These are phyloP conservation scores for Yamadazyma philogaea DNA, from an alignment of 805 yeast species.

Conservation along the genomic window DNA sequence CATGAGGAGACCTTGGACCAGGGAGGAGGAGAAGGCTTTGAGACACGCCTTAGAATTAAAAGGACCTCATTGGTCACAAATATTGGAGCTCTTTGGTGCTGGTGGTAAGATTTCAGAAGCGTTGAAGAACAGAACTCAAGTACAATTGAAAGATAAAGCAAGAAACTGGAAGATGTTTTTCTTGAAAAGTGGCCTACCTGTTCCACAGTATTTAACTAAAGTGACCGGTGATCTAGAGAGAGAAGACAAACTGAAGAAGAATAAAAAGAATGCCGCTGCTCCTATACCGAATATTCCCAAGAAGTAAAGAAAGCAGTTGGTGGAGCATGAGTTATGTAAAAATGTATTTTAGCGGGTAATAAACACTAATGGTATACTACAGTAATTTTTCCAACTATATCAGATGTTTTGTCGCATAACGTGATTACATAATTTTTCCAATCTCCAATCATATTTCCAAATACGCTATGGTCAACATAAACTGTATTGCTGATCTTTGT, in stretches of 20 bases:
- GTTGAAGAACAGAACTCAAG: constrained; percentile 82
- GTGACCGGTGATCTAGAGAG: constrained; percentile 85
- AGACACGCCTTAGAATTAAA: constrained; percentile 73
- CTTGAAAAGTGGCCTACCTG: constrained; percentile 66
- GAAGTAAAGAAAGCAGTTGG: neutral
- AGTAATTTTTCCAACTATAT: neutral
- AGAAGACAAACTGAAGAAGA: constrained; percentile 40
- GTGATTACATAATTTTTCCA: neutral
- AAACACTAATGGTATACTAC: neutral
- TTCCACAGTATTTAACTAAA: constrained; percentile 74
- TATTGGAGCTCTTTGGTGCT: constrained; percentile 86
- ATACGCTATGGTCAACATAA: constrained; percentile 40
- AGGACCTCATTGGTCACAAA: constrained; percentile 95
- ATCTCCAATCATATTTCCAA: no score
- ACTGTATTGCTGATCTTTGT: constrained; percentile 83
- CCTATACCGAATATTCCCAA: constrained; percentile 28
- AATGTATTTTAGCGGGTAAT: neutral
- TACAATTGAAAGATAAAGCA: constrained; percentile 94
- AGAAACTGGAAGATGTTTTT: constrained; percentile 91
- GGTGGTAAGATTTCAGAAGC: constrained; percentile 86
- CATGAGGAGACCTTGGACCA: constrained; percentile 74
- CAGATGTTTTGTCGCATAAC: neutral
- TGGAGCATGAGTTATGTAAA: neutral
- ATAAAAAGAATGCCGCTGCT: constrained; percentile 39
- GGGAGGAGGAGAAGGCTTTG: constrained; percentile 83